A percentile compares a stretch with the other conserved stretches of the same genome.
Conservation (phyloP, 108 stramenopile genomes). For the Chaetoceros tenuissimus region DNA sequence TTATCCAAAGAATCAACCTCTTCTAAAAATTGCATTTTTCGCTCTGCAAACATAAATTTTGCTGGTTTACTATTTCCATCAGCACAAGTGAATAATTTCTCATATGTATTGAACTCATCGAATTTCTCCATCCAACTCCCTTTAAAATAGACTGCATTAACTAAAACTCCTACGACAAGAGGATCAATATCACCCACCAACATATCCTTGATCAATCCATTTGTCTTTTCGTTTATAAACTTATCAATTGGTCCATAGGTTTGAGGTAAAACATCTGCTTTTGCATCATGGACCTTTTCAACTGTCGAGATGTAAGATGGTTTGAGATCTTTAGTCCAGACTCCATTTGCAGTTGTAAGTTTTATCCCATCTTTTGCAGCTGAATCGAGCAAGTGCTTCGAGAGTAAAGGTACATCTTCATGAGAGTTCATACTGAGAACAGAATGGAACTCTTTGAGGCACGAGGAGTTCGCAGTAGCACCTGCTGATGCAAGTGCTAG, state of each 20-base stretch:
- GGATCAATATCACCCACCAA: constrained; percentile 13
- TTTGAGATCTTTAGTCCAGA: constrained; percentile 19
- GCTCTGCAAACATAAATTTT: constrained; percentile 16
- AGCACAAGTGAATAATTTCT: not conserved
- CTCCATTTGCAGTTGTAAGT: constrained; percentile 11
- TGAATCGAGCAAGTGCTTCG: not conserved
- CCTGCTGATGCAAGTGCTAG: constrained; percentile 14
- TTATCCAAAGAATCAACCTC: constrained; percentile 4
- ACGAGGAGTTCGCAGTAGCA: constrained; percentile 6
- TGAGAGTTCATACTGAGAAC: constrained; percentile 6
- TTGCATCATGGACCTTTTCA: constrained; percentile 4
- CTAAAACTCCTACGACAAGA: constrained; percentile 8
- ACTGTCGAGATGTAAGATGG: constrained; percentile 4
- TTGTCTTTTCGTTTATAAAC: constrained; percentile 14
- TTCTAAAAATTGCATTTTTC: constrained; percentile 6
- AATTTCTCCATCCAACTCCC: constrained; percentile 21
- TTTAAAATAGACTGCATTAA: constrained; percentile 24
- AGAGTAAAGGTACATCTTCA: constrained; percentile 2
- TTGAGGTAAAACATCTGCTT: constrained; percentile 10
- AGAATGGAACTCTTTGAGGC: constrained; percentile 2
- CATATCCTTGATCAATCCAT: constrained; percentile 16
- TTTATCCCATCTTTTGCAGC: constrained; percentile 2
- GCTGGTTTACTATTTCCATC: not conserved
- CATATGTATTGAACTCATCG: constrained; percentile 3
- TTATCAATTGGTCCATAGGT: constrained; percentile 11